Conservation (phyloP, 23 red algal species). For the Gracilaria caudata region DNA sequence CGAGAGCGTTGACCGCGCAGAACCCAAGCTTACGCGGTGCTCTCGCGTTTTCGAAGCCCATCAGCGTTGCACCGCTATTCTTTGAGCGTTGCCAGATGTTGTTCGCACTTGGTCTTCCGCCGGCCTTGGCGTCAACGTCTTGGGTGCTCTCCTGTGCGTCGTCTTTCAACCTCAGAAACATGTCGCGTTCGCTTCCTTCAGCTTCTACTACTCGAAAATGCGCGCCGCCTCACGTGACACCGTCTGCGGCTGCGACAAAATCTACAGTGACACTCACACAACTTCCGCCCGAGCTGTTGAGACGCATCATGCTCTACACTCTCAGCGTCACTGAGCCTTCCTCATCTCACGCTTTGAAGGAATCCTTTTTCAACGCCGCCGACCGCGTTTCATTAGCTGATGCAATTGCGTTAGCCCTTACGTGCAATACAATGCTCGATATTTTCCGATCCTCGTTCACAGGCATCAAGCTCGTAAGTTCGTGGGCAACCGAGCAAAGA, state of each 20-base stretch:
- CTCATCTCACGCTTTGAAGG: neutral
- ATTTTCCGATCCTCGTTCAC: slow-evolving; percentile 33
- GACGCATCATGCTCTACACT: slow-evolving; percentile 43
- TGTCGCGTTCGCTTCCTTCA: slow-evolving; percentile 2
- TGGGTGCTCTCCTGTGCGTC: neutral
- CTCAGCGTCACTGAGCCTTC: slow-evolving; percentile 12
- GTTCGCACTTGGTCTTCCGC: neutral
- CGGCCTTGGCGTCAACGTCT: neutral
- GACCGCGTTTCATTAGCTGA: neutral
- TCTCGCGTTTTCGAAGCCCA: neutral
- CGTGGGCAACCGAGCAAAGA: slow-evolving; percentile 39
- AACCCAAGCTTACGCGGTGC: neutral
- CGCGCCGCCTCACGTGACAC: neutral
- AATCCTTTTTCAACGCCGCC: slow-evolving; percentile 34
- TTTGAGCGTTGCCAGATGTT: neutral
- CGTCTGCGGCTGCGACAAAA: too few species aligned
- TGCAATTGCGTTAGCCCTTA: slow-evolving; percentile 16
- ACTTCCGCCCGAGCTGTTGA: slow-evolving; percentile 32
- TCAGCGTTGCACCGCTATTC: neutral
- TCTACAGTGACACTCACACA: slow-evolving; percentile 6
- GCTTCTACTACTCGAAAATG: neutral
- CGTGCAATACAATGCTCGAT: slow-evolving; percentile 34
- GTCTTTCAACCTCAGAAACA: neutral
- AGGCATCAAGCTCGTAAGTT: slow-evolving; percentile 44
- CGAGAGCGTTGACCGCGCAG: neutral